Conservation (phyloP, 1,284 basidiomycete genomes). For the Ustilago shanxiensis region DNA sequence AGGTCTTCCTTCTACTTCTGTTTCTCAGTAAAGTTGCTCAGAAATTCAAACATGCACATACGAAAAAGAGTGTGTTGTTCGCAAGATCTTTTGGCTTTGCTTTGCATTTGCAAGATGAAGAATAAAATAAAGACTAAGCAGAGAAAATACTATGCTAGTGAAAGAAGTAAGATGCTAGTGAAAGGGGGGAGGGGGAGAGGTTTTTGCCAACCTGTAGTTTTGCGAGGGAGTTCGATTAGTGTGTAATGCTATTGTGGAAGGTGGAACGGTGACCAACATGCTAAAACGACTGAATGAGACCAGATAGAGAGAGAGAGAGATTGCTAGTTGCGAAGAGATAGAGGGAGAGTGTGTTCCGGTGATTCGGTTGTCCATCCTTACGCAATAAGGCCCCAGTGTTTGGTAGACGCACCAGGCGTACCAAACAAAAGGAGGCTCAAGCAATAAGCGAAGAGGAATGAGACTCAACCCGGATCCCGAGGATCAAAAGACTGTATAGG, state of each 20-base stretch:
- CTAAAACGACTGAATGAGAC: conserved; percentile 36
- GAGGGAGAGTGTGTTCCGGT: conserved; percentile 28
- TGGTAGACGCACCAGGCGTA: conserved; percentile 33
- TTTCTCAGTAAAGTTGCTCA: background rate
- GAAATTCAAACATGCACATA: background rate
- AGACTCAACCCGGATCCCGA: conserved; percentile 42
- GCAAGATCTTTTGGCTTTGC: conserved; percentile 37
- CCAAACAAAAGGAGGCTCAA: conserved; percentile 3
- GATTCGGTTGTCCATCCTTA: conserved; percentile 46
- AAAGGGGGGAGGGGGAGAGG: conserved; percentile 2
- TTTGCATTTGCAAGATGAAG: conserved; percentile 42
- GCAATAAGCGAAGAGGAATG: conserved; percentile 12
- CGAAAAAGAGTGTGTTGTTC: conserved; percentile 24
- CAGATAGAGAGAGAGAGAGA: conserved; percentile 21
- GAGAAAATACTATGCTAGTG: conserved; percentile 20
- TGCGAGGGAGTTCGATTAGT: conserved; percentile 17
- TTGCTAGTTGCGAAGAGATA: conserved; percentile 23
- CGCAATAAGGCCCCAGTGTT: background rate
- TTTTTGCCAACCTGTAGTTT: conserved; percentile 33
- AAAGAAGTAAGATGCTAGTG: conserved; percentile 5
- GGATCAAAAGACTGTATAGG: conserved; percentile 26
- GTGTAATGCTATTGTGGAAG: background rate
- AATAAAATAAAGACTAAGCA: conserved; percentile 26
- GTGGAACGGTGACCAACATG: conserved; percentile 8
- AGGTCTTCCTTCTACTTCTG: background rate